These are phyloP conservation scores for Clonostachys sp. DNA, from an alignment of 2,329 filamentous ascomycete species.

Conservation along the genomic window DNA sequence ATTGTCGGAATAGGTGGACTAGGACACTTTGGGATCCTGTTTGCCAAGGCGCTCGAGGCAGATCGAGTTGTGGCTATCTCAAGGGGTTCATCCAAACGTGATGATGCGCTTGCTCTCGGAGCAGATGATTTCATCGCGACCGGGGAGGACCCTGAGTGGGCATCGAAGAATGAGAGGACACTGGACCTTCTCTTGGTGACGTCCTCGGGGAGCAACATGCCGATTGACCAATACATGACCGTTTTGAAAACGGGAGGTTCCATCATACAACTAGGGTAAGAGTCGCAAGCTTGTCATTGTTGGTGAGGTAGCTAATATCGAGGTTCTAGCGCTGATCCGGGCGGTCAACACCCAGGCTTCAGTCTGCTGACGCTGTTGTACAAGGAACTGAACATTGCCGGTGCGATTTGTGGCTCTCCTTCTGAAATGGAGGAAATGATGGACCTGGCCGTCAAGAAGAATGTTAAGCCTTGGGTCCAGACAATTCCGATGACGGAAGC, in stretches of 20 bases:
- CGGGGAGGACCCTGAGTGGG: conserved; percentile 47
- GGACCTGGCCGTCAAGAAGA: conserved; percentile 48
- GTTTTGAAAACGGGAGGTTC: not conserved
- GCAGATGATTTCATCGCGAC: conserved; percentile 43
- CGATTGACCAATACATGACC: conserved; percentile 48
- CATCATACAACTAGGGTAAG: conserved; percentile 7
- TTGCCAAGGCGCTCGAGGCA: conserved; percentile 61
- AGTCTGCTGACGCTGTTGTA: conserved; percentile 21
- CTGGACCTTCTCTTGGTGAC: conserved; percentile 58
- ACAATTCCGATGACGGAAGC: conserved; percentile 48
- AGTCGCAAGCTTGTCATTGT: conserved; percentile 14
- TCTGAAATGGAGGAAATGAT: conserved; percentile 58
- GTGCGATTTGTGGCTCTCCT: conserved; percentile 40
- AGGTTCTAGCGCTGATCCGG: not conserved
- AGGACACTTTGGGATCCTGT: conserved; percentile 65
- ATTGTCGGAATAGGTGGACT: conserved; percentile 65
- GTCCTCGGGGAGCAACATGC: conserved; percentile 48
- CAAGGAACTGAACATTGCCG: conserved; percentile 33
- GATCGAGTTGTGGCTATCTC: conserved; percentile 58
- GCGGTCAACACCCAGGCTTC: conserved; percentile 18
- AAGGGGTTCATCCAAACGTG: conserved; percentile 43
- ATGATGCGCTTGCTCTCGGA: conserved; percentile 53
- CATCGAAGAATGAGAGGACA: conserved; percentile 38
- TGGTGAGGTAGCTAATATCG: conserved; percentile 1
- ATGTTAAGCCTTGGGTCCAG: conserved; percentile 52